Percentiles rank a stretch among this genome's conserved stretches.
These are phyloP conservation scores for Erythrobasidium hasegawianum DNA, from an alignment of 1,284 basidiomycete species.

Conservation along the genomic window DNA sequence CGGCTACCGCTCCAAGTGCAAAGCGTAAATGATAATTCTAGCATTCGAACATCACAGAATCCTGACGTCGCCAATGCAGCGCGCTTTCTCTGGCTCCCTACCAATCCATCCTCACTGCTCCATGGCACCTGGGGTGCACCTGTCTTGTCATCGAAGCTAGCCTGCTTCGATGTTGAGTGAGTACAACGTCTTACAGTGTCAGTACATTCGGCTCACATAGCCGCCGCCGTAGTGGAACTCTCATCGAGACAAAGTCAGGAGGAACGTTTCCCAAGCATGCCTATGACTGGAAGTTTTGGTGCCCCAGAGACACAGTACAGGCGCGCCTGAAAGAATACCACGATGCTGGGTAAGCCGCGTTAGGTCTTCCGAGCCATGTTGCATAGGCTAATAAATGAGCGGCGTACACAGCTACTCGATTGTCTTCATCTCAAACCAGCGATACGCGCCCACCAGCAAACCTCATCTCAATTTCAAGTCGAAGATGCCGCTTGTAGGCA, in stretches of 20 bases:
- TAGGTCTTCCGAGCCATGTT: too few relatives aligned
- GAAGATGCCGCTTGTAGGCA: conserved; percentile 26
- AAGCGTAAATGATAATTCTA: background rate
- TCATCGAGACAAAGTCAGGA: conserved; percentile 27
- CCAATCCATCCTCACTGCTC: conserved; percentile 11
- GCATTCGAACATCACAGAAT: background rate
- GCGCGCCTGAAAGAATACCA: conserved; percentile 23
- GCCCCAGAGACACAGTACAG: conserved; percentile 16
- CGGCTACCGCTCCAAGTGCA: background rate
- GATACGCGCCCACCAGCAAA: conserved; percentile 6
- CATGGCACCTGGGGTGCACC: conserved; percentile 26
- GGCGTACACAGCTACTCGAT: conserved; percentile 16
- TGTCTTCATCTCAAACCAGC: conserved; percentile 31
- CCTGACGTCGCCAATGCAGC: background rate
- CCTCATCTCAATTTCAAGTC: conserved; percentile 21
- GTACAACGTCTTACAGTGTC: background rate
- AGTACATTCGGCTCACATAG: too few relatives aligned
- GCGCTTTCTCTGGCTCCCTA: conserved; percentile 11
- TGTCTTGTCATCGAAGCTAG: conserved; percentile 10
- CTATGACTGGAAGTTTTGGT: conserved; percentile 36
- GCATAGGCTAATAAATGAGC: too few relatives aligned
- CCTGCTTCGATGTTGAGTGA: conserved; percentile 35
- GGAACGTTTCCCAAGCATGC: conserved; percentile 25
- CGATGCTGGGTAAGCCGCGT: conserved; percentile 19
- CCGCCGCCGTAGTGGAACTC: conserved; percentile 27